Evolutionary conservation across 148 eudicot genomes (phyloP).

Genomic region (Rhododendron molle): DNA sequence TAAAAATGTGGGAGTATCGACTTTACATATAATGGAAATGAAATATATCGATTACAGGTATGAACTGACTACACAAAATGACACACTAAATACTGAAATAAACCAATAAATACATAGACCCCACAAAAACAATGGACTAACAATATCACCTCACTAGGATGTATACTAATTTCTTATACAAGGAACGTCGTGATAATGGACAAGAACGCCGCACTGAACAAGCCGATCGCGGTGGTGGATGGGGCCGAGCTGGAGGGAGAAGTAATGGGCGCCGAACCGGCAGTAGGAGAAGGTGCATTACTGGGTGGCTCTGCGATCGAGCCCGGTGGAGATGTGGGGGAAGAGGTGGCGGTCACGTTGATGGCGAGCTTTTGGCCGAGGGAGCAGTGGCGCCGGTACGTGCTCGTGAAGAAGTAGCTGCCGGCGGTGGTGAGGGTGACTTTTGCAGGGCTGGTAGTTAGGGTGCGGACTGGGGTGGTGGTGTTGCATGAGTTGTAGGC

Average conservation of each 20-base stretch:
- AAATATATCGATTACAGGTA: background rate
- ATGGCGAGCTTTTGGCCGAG: constrained; percentile 39
- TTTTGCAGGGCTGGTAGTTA: constrained; percentile 22
- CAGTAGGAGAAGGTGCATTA: constrained; percentile 1
- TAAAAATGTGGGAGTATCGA: background rate
- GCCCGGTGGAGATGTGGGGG: constrained; percentile 8
- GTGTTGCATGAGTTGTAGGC: constrained; percentile 18
- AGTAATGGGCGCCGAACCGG: background rate
- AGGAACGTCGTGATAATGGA: constrained; percentile 11
- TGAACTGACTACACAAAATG: background rate
- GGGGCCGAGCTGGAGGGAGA: constrained; percentile 18
- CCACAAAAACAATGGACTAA: background rate
- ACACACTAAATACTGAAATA: background rate
- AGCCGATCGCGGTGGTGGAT: background rate
- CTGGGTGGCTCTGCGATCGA: background rate
- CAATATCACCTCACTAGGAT: background rate
- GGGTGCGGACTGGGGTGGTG: constrained; percentile 4
- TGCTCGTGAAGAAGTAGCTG: constrained; percentile 32
- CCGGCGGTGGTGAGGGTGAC: constrained; percentile 30
- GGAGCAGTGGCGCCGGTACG: constrained; percentile 26
- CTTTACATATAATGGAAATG: background rate
- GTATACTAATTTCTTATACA: background rate
- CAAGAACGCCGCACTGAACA: constrained; percentile 14
- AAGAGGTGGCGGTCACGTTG: constrained; percentile 18
- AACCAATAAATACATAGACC: background rate